Evolutionary conservation across 2,329 filamentous ascomycete genomes (phyloP).

Genomic region (Xylaria sp.): DNA sequence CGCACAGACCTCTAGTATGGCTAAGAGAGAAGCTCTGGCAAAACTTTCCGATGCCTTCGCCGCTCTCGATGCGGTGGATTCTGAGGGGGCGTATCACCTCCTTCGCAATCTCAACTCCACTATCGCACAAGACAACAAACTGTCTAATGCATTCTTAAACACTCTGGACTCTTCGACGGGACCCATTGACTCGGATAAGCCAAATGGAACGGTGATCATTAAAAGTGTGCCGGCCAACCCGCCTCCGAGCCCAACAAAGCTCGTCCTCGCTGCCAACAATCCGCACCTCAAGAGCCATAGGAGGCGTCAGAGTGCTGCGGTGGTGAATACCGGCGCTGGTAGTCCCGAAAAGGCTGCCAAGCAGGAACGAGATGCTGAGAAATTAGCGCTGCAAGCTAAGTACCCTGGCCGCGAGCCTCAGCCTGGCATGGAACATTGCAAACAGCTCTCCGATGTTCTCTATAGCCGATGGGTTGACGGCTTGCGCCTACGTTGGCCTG

Average conservation of each 20-base stretch:
- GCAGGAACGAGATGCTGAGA: conserved; percentile 59
- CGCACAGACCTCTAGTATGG: conserved; percentile 74
- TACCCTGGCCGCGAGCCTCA: conserved; percentile 65
- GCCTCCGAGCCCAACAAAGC: conserved; percentile 64
- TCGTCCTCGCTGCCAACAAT: conserved; percentile 83
- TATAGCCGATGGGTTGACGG: conserved; percentile 92
- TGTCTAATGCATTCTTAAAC: conserved; percentile 62
- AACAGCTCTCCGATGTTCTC: conserved; percentile 87
- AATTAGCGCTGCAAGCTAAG: conserved; percentile 60
- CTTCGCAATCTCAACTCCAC: conserved; percentile 81
- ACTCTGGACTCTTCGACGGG: conserved; percentile 51
- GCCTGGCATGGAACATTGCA: conserved; percentile 90
- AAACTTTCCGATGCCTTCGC: conserved; percentile 87
- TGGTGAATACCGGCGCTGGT: conserved; percentile 43
- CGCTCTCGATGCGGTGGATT: conserved; percentile 85
- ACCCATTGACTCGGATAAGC: conserved; percentile 53
- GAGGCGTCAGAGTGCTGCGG: conserved; percentile 65
- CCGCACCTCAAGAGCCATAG: conserved; percentile 85
- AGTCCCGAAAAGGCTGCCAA: conserved; percentile 46
- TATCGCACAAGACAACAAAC: conserved; percentile 75
- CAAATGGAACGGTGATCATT: conserved; percentile 67
- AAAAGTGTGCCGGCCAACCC: conserved; percentile 56
- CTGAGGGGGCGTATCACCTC: conserved; percentile 88
- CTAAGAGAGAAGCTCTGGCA: conserved; percentile 84
- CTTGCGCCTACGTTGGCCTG: conserved; percentile 76